Evolutionary conservation across 1,284 basidiomycete genomes (phyloP).

Genomic region (Cystobasidiaceae sp.): DNA sequence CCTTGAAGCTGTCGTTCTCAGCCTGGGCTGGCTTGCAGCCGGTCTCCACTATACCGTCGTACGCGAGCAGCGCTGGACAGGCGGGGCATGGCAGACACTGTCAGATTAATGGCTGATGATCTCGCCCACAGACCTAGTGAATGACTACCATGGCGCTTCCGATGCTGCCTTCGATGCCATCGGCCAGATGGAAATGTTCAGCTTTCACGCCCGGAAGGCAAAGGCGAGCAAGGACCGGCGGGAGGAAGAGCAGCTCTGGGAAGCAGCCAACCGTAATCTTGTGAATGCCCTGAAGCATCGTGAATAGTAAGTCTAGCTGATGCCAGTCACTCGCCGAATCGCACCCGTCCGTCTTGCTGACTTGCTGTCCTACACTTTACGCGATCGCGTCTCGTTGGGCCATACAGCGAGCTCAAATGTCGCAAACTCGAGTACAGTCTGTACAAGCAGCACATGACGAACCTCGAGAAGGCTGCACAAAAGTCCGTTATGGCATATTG

Average conservation of each 20-base stretch:
- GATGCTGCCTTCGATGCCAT: not conserved
- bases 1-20: not conserved
- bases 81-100: no score
- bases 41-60: no score
- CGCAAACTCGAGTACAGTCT: conserved; percentile 11
- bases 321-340: not conserved
- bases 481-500: conserved; percentile 16
- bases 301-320: conserved; percentile 4
- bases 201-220: no score
- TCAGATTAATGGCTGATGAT: not conserved
- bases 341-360: not conserved
- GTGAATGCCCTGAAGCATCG: conserved; percentile 3
- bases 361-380: not conserved
- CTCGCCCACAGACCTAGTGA: not conserved
- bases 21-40: not conserved
- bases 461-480: conserved; percentile 4
- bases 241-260: no score
- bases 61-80: no score
- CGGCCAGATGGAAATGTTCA: no score
- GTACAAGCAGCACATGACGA: not conserved
- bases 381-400: not conserved
- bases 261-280: not conserved
- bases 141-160: conserved; percentile 12
- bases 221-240: no score
- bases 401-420: not conserved